Conservation (phyloP, 2,329 filamentous ascomycete genomes). For the Cladosporium sp. region DNA sequence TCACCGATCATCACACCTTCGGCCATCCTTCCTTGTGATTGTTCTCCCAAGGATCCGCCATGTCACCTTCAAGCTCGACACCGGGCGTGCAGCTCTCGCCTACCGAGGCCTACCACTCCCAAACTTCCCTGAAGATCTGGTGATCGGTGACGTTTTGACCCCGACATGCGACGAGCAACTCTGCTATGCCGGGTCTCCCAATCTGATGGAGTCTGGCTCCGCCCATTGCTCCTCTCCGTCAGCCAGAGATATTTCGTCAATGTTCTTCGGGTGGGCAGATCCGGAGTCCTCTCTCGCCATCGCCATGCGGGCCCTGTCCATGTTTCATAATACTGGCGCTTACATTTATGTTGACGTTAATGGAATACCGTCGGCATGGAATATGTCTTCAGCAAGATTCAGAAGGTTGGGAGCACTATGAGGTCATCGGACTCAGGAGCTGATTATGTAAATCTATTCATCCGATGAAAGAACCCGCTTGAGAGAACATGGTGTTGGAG, state of each 20-base stretch:
- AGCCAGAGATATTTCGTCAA: constrained; percentile 7
- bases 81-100: neutral
- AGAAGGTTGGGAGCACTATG: constrained; percentile 12
- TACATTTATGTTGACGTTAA: constrained; percentile 11
- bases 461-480: no score
- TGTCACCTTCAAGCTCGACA: no score
- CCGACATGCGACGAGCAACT: neutral
- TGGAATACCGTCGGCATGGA: constrained; percentile 8
- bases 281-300: constrained; percentile 3
- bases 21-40: no score
- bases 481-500: no score
- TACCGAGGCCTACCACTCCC: neutral
- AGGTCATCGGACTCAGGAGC: constrained; percentile 5
- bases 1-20: no score
- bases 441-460: no score
- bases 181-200: neutral
- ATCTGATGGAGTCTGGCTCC: neutral
- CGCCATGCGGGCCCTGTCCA: neutral
- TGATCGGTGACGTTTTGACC: neutral
- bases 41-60: no score
- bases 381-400: constrained; percentile 12
- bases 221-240: constrained; percentile 1
- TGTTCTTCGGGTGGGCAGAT: neutral
- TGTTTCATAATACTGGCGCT: constrained; percentile 13
- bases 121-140: neutral